Conservation (phyloP, 2,329 filamentous ascomycete genomes). For the Aureobasidium melanogenum region DNA sequence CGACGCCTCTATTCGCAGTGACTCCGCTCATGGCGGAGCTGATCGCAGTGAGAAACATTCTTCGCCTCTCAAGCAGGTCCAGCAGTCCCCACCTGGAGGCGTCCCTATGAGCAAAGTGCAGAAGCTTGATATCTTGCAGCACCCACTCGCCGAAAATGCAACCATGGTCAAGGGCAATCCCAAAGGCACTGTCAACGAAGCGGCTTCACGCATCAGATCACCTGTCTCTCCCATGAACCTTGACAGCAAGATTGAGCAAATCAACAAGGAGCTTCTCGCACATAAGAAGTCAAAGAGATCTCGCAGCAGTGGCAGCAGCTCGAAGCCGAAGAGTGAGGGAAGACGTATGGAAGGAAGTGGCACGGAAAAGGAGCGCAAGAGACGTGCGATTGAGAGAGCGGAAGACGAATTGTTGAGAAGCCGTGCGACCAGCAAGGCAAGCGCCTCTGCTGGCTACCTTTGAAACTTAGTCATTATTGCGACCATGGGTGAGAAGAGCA, state of each 20-base stretch:
- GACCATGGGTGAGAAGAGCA: too few relatives aligned
- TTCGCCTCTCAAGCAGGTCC: background rate
- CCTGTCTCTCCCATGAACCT: constrained; percentile 13
- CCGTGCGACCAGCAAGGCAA: background rate
- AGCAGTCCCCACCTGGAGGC: background rate
- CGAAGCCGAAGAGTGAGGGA: constrained; percentile 11
- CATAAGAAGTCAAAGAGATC: constrained; percentile 12
- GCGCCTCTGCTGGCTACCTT: background rate
- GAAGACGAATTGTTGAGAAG: constrained; percentile 22
- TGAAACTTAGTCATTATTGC: too few relatives aligned
- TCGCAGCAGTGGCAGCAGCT: constrained; percentile 1
- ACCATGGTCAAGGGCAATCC: background rate
- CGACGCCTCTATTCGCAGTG: background rate
- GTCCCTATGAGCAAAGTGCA: background rate
- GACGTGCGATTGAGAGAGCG: constrained; percentile 23
- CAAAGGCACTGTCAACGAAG: background rate
- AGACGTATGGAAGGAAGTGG: constrained; percentile 16
- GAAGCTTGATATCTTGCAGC: background rate
- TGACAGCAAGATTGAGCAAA: constrained; percentile 13
- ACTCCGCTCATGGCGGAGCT: background rate
- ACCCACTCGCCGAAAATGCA: background rate
- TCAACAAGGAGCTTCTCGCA: background rate
- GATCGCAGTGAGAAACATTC: background rate
- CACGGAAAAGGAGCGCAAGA: constrained; percentile 27
- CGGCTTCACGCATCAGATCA: background rate